Evolutionary conservation across 179 eudicot species (phyloP), one percentile per base, ranked within the genome.

Genomic region (Beta lomatogona): DNA sequence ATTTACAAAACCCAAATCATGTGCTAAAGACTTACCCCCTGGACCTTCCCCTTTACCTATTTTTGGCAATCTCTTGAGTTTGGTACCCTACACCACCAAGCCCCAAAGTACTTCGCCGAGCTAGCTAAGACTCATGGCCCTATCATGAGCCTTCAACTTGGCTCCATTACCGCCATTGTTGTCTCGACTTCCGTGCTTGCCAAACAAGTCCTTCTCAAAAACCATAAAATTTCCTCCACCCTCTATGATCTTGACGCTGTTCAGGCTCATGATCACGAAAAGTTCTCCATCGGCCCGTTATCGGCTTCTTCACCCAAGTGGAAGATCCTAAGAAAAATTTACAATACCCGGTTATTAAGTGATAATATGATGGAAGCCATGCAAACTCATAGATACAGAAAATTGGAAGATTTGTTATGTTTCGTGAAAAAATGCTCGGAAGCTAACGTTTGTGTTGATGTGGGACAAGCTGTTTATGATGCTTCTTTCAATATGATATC

Each of bases 151-250:
- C 77, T 73, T 15, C 25, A 58, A 72, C 76, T 72, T 18, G 73
- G 73, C 21, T 69, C 50, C 65, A 54, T 58, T 4, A 79, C 79
- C 41, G 41, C 74, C 21, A 25, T 80, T 21, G 80, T 83, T 0
- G 67, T 75, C 4, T 83, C 80, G 6, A 74, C 76, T 28, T 25
- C 70, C 3, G 2, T 25, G 8, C 13, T 75, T 5, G 86, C 76
- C 54, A 79, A 69, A 45, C 75, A 75, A 79, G 77, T 83, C 79
- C 77, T 83, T 5, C 80, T 79, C 1, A 52, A 70, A 64, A 58
- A 68, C 25, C 63, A 83, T 58, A 25, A 41, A 12, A n/a, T 61
- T 11, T 61, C 70, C 71, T 75, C 71, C 44, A 70, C 66, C 45
- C 75, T 50, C 10, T 28, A 55, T 28, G 64, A 75, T 15, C 68